Percentiles rank a stretch among this genome's conserved stretches.
These are phyloP conservation scores for Gamarada debralockiae DNA, from an alignment of 495 filamentous ascomycete species.

Conservation along the genomic window DNA sequence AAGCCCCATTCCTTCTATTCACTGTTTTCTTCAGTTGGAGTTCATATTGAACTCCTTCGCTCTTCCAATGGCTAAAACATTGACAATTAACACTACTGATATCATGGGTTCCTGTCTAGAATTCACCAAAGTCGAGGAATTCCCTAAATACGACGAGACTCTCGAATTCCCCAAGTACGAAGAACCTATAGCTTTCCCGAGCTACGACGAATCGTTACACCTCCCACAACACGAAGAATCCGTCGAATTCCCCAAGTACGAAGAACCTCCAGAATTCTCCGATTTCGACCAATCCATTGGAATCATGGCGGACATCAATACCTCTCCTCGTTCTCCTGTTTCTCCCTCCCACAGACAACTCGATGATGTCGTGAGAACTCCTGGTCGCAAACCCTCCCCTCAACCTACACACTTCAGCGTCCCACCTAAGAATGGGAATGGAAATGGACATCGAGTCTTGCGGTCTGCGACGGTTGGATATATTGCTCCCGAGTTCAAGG, in stretches of 20 bases:
- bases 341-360: constrained; percentile 28
- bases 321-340: not conserved
- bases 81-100: constrained; percentile 21
- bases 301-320: constrained; percentile 12
- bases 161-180: too few relatives aligned
- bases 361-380: constrained; percentile 53
- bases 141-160: not conserved
- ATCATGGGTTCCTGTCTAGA: constrained; percentile 11
- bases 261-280: constrained; percentile 4
- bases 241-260: constrained; percentile 13
- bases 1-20: too few relatives aligned
- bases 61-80: constrained; percentile 12
- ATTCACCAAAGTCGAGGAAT: constrained; percentile 6
- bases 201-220: too few relatives aligned
- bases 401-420: constrained; percentile 86
- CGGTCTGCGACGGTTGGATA: constrained; percentile 93
- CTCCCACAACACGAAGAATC: too few relatives aligned
- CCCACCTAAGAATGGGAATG: constrained; percentile 52
- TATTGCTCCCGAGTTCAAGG: constrained; percentile 90
- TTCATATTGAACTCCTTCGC: not conserved
- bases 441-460: constrained; percentile 55
- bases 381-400: constrained; percentile 72
- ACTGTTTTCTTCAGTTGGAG: too few relatives aligned
- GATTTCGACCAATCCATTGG: not conserved
- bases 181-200: too few relatives aligned